phyloP scores from a whole-genome alignment of 371 early-diverging fungal species.

The Mortierella sp. region DNA sequence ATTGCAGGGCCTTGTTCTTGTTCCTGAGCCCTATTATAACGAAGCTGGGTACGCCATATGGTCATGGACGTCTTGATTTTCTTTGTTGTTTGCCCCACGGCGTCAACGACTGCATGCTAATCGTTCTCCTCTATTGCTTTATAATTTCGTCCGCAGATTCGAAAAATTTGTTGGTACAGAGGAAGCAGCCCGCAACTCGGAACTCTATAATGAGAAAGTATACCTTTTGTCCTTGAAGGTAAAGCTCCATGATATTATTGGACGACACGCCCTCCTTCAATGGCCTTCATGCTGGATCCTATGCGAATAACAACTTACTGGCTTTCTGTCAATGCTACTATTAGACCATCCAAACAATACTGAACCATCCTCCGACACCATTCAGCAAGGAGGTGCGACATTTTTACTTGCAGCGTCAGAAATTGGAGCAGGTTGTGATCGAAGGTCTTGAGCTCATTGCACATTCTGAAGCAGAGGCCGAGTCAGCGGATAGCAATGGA shows the following conservation, averaged over 20 bases:
- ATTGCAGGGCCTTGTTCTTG: slow-evolving; percentile 66
- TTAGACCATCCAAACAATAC: slow-evolving; percentile 51
- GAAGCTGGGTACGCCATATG: slow-evolving; percentile 63
- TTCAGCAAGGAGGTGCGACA: slow-evolving; percentile 43
- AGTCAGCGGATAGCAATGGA: neutral
- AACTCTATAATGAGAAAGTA: slow-evolving; percentile 65
- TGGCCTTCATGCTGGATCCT: no score
- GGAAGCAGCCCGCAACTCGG: slow-evolving; percentile 60
- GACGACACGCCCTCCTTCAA: no score
- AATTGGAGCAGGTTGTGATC: slow-evolving; percentile 53
- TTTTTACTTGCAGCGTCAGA: slow-evolving; percentile 40
- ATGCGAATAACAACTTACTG: neutral
- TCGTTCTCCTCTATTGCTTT: neutral
- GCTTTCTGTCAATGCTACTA: neutral
- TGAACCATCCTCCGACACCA: slow-evolving; percentile 52
- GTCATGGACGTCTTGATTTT: neutral
- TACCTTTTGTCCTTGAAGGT: slow-evolving; percentile 61
- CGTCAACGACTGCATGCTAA: neutral
- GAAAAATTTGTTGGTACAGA: slow-evolving; percentile 62
- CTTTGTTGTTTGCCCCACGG: no score
- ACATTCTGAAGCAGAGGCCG: slow-evolving; percentile 26
- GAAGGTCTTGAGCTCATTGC: slow-evolving; percentile 55
- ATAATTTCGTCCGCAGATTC: slow-evolving; percentile 20
- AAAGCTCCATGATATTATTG: neutral
- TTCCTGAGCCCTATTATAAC: slow-evolving; percentile 65